Base-by-base conservation (phyloP, 2,329 filamentous ascomycete species). In the Fusarium dimerum region DNA sequence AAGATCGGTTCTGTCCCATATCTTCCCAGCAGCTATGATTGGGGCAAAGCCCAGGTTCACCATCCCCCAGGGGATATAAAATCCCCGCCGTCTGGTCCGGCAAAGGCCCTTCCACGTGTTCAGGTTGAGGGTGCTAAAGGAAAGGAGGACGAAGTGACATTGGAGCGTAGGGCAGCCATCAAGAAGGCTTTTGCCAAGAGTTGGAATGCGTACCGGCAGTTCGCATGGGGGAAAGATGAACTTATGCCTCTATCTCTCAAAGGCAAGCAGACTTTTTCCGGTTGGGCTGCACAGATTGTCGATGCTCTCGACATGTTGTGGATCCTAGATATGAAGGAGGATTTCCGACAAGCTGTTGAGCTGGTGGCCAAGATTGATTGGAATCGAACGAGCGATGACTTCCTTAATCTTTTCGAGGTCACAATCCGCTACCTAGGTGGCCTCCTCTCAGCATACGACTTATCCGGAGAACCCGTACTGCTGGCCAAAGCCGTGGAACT, bases 321-420 rank as follows among this genome's bases (percentile, higher is more conserved):
- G 73, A 84, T 86, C 53, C 81, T 86, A 78, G 82, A 74, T 13
- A 61, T 86, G 56, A 73, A 78, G 43, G 72, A 78, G 11, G 83
- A 86, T 50, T 85, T 86, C 57, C 66, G 71, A 43, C 65, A 74
- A 47, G 82, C 83, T 3, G 76, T 85, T 26, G 57, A 65, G 48
- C 60, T 70, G 41, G 71, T 78, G n/a, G 75, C 74, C 40, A 68
- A 73, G 30, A 82, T 86, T 55, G 79, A 86, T 66, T 86, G 83
- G 69, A 71, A 73, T 15, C 78, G 75, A 8, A 78, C 78, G 4
- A 68, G 64, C 4, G 67, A 71, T 32, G 62, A 69, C 2, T 71
- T 74, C 16, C 78, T 86, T 60, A 84, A 78, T 48, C 59, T 82
- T n/a, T 87, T 87, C 56, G 85, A 87, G 65, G 85, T 84, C 8